Base-by-base conservation (phyloP, 169 alveolate species). In the Cystoisospora suis region DNA sequence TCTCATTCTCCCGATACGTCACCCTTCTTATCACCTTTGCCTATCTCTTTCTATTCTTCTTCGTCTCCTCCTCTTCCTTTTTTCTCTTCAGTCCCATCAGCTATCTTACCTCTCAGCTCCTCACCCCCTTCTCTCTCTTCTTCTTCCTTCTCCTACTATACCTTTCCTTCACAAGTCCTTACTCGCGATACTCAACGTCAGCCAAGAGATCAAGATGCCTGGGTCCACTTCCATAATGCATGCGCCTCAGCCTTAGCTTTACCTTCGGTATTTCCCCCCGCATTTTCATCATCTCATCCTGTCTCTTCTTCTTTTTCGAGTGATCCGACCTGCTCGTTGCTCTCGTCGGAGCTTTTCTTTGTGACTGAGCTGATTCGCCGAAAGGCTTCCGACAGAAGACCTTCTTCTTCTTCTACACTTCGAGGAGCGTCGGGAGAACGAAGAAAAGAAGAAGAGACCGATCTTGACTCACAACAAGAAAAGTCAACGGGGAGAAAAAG, bases 201-300 rank as follows among this genome's bases (percentile, higher is more conserved):
- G 44, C 77, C 77, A 5, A 36, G 45, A 2, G 77, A 65, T 6
- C 3, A 44, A 4, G 77, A 65, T 44, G 77, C 77, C 3, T 65
- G 77, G 77, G 77, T 44, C 45, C 77, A 65, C 23, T 65, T 65
- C 44, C 77, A 65, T 44, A 65, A 65, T n/a, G 77, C 45, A 36
- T 65, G 77, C 77, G 9, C 77, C 42, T 4, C 77, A 2, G 77
- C 45, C 38, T 17, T 65, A 2, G n/a, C 77, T 12, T 44, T 65
- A 20, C n/a, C 34, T 12, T 44, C 77, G 3, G 77, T 58, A 1
- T 3, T 7, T 2, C n/a, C n/a, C n/a, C n/a, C n/a, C n/a, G n/a
- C n/a, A n/a, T n/a, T n/a, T n/a, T n/a, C n/a, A n/a, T n/a, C n/a
- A n/a, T n/a, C n/a, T n/a, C n/a, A n/a, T n/a, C n/a, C n/a, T n/a